Evolutionary conservation across 805 yeast species (phyloP), one percentile per base, ranked within the genome.

Genomic region (Zygoascus bituminiphila): DNA sequence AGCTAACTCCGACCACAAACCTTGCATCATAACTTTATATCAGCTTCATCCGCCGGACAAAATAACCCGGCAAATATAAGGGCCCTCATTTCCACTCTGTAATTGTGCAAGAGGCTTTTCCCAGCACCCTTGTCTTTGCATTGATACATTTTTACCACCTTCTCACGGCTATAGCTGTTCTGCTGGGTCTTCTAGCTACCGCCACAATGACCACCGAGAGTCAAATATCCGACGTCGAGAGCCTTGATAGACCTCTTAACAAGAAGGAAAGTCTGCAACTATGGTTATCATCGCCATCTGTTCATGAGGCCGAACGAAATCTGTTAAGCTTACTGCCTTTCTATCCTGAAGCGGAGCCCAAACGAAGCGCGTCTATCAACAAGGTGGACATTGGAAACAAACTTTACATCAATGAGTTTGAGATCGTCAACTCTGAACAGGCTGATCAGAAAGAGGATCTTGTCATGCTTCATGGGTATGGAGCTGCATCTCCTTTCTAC

Each of bases 381-480:
- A 47, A 58, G 9, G 81, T 86, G 8, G 71, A 73, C 23, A 70
- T 84, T 9, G 81, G 78, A 40, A 58, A 69, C 17, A 57, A 61
- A 8, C 62, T 77, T 20, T 75, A 67, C 55, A 81, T 89, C 50
- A 91, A 89, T 65, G 98, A 91, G 66, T 79, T 88, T 50, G 74
- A 68, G 51, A 76, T 89, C 24, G 52, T 45, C 10, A 62, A 62
- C 38, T 47, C 54, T 19, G 44, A 41, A 20, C 10, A 15, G 8
- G 22, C 36, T 1, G 41, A 37, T 6, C 39, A 51, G 19, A 72
- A 55, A 76, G 71, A 54, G 76, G 82, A 64, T 48, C 64, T 88
- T 21, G 87, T 93, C 2, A 64, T 91, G 52, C 67, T 93, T 4
- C 98, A 91, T 64, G 98, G 98, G 0, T 88, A 88, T 61, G 96